Evolutionary conservation across 1,139 yeast species (phyloP).

Genomic region (Saccharomyces hybrid): DNA sequence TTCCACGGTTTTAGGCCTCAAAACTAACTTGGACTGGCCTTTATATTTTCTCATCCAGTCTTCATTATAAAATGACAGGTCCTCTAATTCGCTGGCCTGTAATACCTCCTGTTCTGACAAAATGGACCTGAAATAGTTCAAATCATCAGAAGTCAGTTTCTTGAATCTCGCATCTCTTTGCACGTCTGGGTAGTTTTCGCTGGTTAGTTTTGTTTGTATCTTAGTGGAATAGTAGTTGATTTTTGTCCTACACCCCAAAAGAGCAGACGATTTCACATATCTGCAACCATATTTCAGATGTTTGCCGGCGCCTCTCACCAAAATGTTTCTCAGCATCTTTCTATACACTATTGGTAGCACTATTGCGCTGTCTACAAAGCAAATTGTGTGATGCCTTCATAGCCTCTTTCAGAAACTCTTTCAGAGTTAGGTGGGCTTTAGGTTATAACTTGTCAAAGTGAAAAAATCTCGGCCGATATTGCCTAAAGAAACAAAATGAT

Average conservation of each 20-base stretch:
- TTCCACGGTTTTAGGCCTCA: conserved; percentile 77
- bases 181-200: conserved; percentile 54
- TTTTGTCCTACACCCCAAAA: not conserved
- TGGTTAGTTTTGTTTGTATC: conserved; percentile 36
- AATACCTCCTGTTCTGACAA: conserved; percentile 43
- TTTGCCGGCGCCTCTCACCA: not conserved
- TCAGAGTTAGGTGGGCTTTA: not conserved
- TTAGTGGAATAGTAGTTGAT: conserved; percentile 3
- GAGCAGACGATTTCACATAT: not conserved
- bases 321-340: not conserved
- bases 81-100: conserved; percentile 38
- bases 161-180: conserved; percentile 40
- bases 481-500: not conserved
- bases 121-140: conserved; percentile 54
- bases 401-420: not conserved
- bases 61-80: conserved; percentile 63
- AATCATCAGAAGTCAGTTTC: conserved; percentile 46
- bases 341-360: not conserved
- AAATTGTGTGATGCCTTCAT: not conserved
- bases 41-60: conserved; percentile 96
- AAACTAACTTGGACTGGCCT: conserved; percentile 75
- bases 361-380: not conserved
- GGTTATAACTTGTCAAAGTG: not conserved
- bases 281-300: not conserved
- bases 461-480: not conserved